Evolutionary conservation across 2,329 filamentous ascomycete species (phyloP), one percentile per base, ranked within the genome.

Genomic region (Cadophora sp.): DNA sequence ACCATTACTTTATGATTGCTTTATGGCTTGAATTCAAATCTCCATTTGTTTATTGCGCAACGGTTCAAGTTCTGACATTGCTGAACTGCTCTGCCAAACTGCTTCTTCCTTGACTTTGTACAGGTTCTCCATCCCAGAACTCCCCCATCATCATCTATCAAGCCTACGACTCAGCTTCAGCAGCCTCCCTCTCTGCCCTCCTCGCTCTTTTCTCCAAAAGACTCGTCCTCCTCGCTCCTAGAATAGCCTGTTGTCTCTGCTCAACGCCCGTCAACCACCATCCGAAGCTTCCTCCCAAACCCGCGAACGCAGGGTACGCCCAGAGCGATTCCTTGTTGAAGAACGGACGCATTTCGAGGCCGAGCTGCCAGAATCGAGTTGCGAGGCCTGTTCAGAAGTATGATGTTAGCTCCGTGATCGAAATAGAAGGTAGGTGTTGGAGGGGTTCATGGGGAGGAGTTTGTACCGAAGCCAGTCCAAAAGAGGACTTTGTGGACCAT

Each of bases 191-290:
- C 79, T 89, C 86, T 68, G 89, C 90, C 78, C 90, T 89, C 80
- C 93, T 85, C 79, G 89, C 89, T 79, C 96, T 86, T 89, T 98
- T 98, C 83, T 97, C 94, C 66, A 98, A 83, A 72, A 99, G 85
- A 65, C 85, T 81, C 73, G 91, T 85, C 84, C 94, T 94, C 78
- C 94, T 89, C 78, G 95, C 91, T 72, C 85, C 83, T 67, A 99
- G 83, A 70, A 94, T 86, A 72, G 87, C 87, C 73, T 90, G 86
- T 82, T 98, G 95, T 78, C 89, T 86, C 76, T 92, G 84, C 80
- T 97, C 93, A 65, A 98, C 92, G 70, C 93, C 92, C 83, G 94
- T 90, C 74, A 99, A 84, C 94, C 95, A 99, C 85, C 97, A 97
- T 74, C 96, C 96, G 82, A 98, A 97, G 81, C 91, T 93, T 74